Percentiles rank a stretch among this genome's conserved stretches.
These are phyloP conservation scores for Mycena sp. DNA, from an alignment of 1,284 basidiomycete genomes.

Conservation along the genomic window DNA sequence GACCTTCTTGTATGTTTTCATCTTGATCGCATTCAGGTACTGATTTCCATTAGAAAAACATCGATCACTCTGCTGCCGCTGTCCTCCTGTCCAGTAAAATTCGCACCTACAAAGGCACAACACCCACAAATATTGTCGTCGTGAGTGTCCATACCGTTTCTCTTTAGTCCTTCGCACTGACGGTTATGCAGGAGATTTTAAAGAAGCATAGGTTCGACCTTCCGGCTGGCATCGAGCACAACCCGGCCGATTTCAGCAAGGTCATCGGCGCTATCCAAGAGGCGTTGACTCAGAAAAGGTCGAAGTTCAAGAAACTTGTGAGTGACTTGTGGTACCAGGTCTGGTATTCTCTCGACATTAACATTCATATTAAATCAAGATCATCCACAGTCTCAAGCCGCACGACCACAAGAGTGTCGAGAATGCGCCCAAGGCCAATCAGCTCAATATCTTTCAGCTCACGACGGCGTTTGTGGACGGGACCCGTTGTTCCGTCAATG, in stretches of 20 bases:
- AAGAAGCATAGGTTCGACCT: not conserved
- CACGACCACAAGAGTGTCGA: not conserved
- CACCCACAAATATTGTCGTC: not conserved
- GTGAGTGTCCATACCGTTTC: not conserved
- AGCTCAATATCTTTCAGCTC: not conserved
- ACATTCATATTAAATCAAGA: not conserved
- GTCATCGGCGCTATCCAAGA: not conserved
- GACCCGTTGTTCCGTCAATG: not conserved
- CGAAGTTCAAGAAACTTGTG: no score
- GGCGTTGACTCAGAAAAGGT: not conserved
- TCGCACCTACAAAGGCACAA: not conserved
- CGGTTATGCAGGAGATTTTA: no score
- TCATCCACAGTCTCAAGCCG: not conserved
- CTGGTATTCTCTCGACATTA: not conserved
- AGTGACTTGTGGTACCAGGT: no score
- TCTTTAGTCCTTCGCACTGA: no score
- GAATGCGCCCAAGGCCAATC: not conserved
- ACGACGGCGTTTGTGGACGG: not conserved
- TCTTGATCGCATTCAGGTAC: not conserved
- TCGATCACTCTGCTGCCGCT: not conserved
- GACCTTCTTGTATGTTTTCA: not conserved
- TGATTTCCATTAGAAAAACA: not conserved
- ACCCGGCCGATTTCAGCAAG: not conserved
- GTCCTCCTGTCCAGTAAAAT: not conserved
- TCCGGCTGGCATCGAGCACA: not conserved